Evolutionary conservation across 2,329 filamentous ascomycete genomes (phyloP), one percentile per base, ranked within the genome.

Genomic region (Colletotrichum sp.): DNA sequence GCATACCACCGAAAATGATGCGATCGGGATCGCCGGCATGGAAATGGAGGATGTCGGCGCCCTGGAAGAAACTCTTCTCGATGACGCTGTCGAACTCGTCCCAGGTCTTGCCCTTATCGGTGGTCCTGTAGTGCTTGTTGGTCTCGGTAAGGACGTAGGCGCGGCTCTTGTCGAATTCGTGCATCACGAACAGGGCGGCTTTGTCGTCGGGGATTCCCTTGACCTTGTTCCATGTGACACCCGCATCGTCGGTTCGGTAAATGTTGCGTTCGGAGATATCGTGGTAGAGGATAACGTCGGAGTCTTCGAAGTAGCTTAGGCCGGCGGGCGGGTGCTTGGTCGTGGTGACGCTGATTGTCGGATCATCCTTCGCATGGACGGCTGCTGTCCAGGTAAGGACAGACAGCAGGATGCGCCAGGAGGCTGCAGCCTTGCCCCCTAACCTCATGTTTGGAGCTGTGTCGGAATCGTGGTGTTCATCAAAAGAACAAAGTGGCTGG

Each of bases 241-340:
- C 98, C 52, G 95, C 96, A 86, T 99, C 92, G 63, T 89, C 89
- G 60, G 96, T 98, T 76, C 95, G 93, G 84, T 93, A 96, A 68
- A 98, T 89, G 77, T 92, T 92, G 75, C 90, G 89, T 55, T 90
- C 89, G 16, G 89, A 84, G 66, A 87, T 82, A 83, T 98, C 94
- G 80, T 94, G 92, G 82, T 95, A 93, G 61, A 99, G 85, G 75
- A 98, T 89, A 68, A 94, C 91, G 83, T 98, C 93, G 79, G 95
- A 96, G 83, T 96, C 95, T 81, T 97, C 93, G 82, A 99, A 99
- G 86, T 98, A 99, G 86, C 94, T 94, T 78, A 98, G 87, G 82
- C 93, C 92, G 70, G 86, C 83, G 1, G 95, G 95, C 70, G 89
- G 85, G 80, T 92, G 88, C 60, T 94, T 87, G 85, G 98, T 95